Evolutionary conservation across 106 monocot genomes (phyloP).

Genomic region (Dactylorhiza incarnata): DNA sequence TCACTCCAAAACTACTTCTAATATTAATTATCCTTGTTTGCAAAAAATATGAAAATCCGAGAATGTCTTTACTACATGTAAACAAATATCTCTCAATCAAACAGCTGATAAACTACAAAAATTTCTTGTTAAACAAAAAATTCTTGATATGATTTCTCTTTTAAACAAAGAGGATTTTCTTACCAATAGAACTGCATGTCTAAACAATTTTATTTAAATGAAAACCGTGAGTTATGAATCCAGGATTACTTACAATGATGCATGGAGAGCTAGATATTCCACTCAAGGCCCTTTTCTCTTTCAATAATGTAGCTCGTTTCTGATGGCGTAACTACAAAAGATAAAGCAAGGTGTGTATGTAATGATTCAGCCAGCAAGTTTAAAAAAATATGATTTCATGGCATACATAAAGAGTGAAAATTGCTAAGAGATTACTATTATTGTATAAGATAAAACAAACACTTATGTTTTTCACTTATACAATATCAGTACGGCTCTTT

Average conservation of each 20-base stretch:
- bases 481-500: no score
- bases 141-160: no score
- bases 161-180: no score
- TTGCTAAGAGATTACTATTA: neutral
- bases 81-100: no score
- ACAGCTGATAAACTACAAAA: no score
- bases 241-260: conserved; percentile 58
- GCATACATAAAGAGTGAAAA: neutral
- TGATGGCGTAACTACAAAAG: conserved; percentile 63
- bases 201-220: neutral
- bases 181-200: neutral
- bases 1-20: no score
- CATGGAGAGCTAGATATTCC: conserved; percentile 61
- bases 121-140: no score
- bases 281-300: conserved; percentile 58
- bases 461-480: neutral
- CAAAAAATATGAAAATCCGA: no score
- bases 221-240: neutral
- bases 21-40: no score
- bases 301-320: conserved; percentile 67
- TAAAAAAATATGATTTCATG: neutral
- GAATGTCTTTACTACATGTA: no score
- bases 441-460: neutral
- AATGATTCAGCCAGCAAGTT: neutral
- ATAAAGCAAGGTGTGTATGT: neutral